Base-by-base conservation (phyloP, 306 rosid species). In the Lagenaria siceraria region DNA sequence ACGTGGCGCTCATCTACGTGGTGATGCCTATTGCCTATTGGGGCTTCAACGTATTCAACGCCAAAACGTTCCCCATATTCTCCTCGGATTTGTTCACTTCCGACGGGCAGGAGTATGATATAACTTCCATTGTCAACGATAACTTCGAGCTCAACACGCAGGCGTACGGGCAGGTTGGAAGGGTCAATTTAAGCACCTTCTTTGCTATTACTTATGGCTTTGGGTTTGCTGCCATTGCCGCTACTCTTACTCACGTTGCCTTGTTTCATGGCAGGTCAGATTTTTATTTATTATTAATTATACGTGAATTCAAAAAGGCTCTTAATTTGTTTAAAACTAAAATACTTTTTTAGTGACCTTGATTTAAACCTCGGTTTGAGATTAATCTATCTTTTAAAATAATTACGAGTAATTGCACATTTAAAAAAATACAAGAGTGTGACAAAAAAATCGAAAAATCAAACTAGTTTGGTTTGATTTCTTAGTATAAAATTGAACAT, bases 181-280 rank as follows among this genome's bases (percentile, higher is more conserved):
- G 82, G 68, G 82, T 92, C 59, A 80, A 87, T 65, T 81, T 90
- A 11, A 90, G 98, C 75, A 80, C 87, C 68, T 87, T 90, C 75
- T 93, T 93, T 9, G 68, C 96, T 59, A 80, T 93, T 62, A 82
- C 88, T 21, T 93, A 89, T 69, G 98, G 96, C 10, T 85, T 92
- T 68, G 98, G 98, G 72, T 92, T 92, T 73, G 96, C 94, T 5
- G 83, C 94, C 46, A 80, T 93, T 46, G 90, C 90, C 35, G 78
- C 98, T 29, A 93, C 96, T 36, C 81, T 90, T 18, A 83, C 92
- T 0, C 96, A 90, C 75, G 96, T 93, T 55, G 85, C 81, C 12
- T 80, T 91, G 55, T 93, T 90, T 82, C 78, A 90, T 79, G 98
- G 96, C 80, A 88, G 95, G 96, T 93, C 76, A 53, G 27, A 46